phyloP scores from a whole-genome alignment of 1,139 yeast species.

The Suhomyces maxii region DNA sequence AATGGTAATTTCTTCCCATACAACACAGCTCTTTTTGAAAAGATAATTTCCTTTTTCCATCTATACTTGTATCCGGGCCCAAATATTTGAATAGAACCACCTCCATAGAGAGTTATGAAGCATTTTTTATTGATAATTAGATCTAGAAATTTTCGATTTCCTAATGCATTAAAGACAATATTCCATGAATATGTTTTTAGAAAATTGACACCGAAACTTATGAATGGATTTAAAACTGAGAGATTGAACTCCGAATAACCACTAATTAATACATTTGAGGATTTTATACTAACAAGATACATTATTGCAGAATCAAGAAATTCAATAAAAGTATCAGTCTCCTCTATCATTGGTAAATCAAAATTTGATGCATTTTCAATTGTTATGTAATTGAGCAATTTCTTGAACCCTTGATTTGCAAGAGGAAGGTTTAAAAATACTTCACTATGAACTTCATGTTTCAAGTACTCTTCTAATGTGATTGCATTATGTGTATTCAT shows the following conservation, averaged over 20 bases:
- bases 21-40: constrained; percentile 14
- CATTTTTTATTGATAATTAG: constrained; percentile 33
- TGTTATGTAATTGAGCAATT: constrained; percentile 1
- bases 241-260: constrained; percentile 26
- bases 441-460: background rate
- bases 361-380: constrained; percentile 3
- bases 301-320: constrained; percentile 26
- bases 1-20: constrained; percentile 1
- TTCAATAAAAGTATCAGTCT: constrained; percentile 21
- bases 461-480: background rate
- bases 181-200: constrained; percentile 42
- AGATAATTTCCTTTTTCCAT: background rate
- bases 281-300: constrained; percentile 18
- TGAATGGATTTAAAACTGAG: constrained; percentile 20
- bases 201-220: constrained; percentile 26
- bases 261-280: constrained; percentile 22
- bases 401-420: background rate
- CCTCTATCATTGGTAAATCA: background rate
- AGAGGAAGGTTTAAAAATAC: background rate
- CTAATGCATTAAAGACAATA: constrained; percentile 30
- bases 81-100: constrained; percentile 33
- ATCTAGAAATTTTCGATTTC: constrained; percentile 29
- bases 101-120: constrained; percentile 15
- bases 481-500: background rate
- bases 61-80: constrained; percentile 21